A percentile compares a stretch with the other conserved stretches of the same genome.
phyloP scores from a whole-genome alignment of 108 stramenopile genomes.

The Chaetoceros muelleri region DNA sequence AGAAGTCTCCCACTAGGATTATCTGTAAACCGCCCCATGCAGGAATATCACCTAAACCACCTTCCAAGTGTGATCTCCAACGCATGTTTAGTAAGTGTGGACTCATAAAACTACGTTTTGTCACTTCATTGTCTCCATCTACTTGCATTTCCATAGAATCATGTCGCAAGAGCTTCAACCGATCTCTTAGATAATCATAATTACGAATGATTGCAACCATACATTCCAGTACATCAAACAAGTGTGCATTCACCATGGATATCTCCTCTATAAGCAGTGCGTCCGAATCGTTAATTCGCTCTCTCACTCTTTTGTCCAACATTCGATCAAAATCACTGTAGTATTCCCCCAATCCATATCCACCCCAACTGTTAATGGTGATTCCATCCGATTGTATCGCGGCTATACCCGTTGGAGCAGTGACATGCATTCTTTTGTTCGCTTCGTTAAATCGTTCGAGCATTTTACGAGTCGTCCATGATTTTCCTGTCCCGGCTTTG shows the following conservation, averaged over 20 bases:
- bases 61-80: conserved; percentile 11
- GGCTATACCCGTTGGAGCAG: conserved; percentile 54
- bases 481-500: conserved; percentile 34
- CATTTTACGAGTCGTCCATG: conserved; percentile 25
- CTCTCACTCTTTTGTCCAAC: conserved; percentile 7
- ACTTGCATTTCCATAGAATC: neutral
- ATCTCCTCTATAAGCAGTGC: conserved; percentile 46
- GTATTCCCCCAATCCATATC: conserved; percentile 19
- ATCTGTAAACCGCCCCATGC: conserved; percentile 76
- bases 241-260: conserved; percentile 39
- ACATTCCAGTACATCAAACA: conserved; percentile 57
- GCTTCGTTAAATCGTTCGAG: conserved; percentile 1
- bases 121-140: neutral
- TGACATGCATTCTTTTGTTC: conserved; percentile 23
- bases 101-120: conserved; percentile 2
- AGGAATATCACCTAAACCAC: conserved; percentile 17
- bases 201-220: conserved; percentile 32
- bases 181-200: conserved; percentile 7
- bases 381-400: conserved; percentile 32
- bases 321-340: conserved; percentile 16
- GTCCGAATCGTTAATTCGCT: conserved; percentile 7
- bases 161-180: conserved; percentile 6
- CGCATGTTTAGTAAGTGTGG: conserved; percentile 14
- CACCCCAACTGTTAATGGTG: conserved; percentile 40
- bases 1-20: conserved; percentile 68